Base-by-base conservation (phyloP, 768 basidiomycete species). In the Collybia sp. region DNA sequence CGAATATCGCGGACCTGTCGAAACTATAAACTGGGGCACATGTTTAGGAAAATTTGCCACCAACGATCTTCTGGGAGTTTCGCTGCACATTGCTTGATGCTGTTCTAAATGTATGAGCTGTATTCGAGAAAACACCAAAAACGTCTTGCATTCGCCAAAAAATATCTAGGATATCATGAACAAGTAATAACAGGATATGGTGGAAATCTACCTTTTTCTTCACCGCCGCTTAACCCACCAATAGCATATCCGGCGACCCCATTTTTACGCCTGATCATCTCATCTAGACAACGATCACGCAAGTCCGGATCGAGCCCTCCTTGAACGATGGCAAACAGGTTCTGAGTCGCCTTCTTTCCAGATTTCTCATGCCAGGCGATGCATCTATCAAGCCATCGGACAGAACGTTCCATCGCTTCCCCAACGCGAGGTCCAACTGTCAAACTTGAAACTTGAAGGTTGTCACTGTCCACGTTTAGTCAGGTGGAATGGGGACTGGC, bases 261-360 rank as follows among this genome's bases (percentile, higher is more conserved):
- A 49, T 84, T 74, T 54, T 75, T 83, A 32, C 92, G 75, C 47
- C 80, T 73, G 31, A 90, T 67, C 90, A 95, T 94, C 43, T 85
- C 86, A 45, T 84, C 77, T 10, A 93, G 59, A 61, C 91, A 95
- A 49, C 75, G 73, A 52, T 88, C 80, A 35, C 92, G 77, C 34
- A 95, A 76, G 0, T 60, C 60, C 16, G 76, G 72, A 53, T 91
- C 82, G 16, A 95, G 71, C 2, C 92, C 92, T 30, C 92, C 92
- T 64, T 95, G 92, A 8, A 94, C 81, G 45, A 95, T 95, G 1
- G 93, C 93, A 56, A 95, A 95, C 3, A 95, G 71, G 59, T 93
- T 93, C 58, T 94, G 92, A 2, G 59, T 70, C 42, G 75, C 67
- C 42, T 73, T 70, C 53, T 76, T 81, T 0, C 87, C 88, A 0